Evolutionary conservation across 805 yeast species (phyloP).

Genomic region (Myxozyma lipomycoides): DNA sequence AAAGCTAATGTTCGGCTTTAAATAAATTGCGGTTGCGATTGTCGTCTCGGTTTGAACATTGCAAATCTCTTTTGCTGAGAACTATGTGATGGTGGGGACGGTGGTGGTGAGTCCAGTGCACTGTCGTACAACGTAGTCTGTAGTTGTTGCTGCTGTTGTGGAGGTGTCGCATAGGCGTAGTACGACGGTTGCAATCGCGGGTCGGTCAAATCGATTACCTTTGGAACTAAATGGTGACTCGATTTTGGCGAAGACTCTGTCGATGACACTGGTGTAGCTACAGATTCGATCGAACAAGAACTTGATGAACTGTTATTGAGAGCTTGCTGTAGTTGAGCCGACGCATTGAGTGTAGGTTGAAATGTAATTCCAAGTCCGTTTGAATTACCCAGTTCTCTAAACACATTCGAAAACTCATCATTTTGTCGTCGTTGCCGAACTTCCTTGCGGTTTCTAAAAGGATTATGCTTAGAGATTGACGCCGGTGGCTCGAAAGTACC

Average conservation of each 20-base stretch:
- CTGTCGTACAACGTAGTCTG: not conserved
- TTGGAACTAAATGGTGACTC: not conserved
- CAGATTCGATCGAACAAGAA: not conserved
- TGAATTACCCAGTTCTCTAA: no score
- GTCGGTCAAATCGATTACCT: not conserved
- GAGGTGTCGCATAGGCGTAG: not conserved
- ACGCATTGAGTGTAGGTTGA: not conserved
- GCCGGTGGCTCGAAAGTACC: conserved; percentile 1
- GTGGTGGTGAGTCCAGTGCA: not conserved
- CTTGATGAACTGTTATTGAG: not conserved
- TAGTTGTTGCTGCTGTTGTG: not conserved
- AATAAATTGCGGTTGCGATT: not conserved
- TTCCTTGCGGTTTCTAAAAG: conserved; percentile 20
- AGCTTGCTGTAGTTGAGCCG: not conserved
- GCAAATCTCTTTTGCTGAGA: no score
- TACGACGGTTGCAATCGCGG: not conserved
- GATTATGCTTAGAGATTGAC: conserved; percentile 9
- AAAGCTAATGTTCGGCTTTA: no score
- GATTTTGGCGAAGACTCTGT: not conserved
- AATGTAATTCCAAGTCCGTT: not conserved
- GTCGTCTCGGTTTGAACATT: no score
- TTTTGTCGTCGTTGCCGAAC: not conserved
- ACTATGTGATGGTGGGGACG: not conserved
- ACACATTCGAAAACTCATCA: not conserved
- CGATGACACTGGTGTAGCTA: not conserved